Conservation (phyloP, 2,329 filamentous ascomycete species). For the Xylaria sp. region DNA sequence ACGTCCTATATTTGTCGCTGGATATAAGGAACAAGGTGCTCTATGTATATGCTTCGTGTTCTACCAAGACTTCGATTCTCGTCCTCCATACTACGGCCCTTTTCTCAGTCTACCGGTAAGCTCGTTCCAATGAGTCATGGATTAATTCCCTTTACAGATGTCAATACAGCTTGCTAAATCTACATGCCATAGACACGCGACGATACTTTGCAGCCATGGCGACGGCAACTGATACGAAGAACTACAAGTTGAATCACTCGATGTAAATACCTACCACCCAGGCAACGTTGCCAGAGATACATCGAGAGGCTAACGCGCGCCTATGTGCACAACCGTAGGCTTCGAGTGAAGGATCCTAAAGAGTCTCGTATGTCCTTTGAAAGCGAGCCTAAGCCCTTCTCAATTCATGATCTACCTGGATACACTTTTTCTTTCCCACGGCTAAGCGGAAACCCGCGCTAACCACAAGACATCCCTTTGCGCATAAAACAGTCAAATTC, state of each 20-base stretch:
- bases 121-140: neutral
- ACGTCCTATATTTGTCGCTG: neutral
- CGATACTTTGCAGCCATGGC: conserved; percentile 60
- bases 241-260: conserved; percentile 87
- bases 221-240: conserved; percentile 72
- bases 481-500: conserved; percentile 72
- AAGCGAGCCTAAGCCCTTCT: conserved; percentile 1
- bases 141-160: neutral
- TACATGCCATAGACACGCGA: neutral
- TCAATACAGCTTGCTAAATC: neutral
- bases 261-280: conserved; percentile 62
- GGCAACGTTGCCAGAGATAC: neutral
- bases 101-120: conserved; percentile 29
- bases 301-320: conserved; percentile 16
- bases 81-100: conserved; percentile 35
- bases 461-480: neutral
- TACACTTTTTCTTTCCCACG: too few relatives aligned
- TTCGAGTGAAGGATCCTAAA: conserved; percentile 94
- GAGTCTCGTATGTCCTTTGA: conserved; percentile 61
- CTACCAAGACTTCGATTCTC: conserved; percentile 39
- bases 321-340: conserved; percentile 55
- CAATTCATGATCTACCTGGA: neutral
- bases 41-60: conserved; percentile 41
- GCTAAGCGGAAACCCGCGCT: neutral
- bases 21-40: neutral